Percentiles rank a stretch among this genome's conserved stretches.
phyloP scores from a whole-genome alignment of 805 yeast genomes.

The Spathaspora hagerdaliae region DNA sequence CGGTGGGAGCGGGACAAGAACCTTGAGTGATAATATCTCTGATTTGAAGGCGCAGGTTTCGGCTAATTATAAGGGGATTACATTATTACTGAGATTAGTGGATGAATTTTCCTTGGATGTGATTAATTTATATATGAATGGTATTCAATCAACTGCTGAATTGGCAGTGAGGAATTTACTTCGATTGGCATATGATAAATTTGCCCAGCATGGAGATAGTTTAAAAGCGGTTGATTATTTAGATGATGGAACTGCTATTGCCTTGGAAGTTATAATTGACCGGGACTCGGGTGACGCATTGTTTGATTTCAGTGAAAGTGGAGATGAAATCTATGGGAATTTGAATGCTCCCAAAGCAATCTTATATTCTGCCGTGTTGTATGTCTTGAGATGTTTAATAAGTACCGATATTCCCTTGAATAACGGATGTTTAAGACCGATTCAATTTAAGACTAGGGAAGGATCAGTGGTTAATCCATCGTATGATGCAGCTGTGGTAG shows the following conservation, averaged over 20 bases:
- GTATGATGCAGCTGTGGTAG: slow-evolving; percentile 84
- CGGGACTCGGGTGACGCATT: slow-evolving; percentile 53
- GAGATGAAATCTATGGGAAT: slow-evolving; percentile 85
- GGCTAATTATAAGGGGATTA: slow-evolving; percentile 83
- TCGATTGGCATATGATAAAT: slow-evolving; percentile 32
- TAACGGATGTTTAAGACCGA: slow-evolving; percentile 86
- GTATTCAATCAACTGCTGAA: slow-evolving; percentile 34
- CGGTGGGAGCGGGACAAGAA: slow-evolving; percentile 87
- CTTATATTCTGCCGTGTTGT: slow-evolving; percentile 82
- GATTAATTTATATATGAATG: slow-evolving; percentile 31
- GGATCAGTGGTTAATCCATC: slow-evolving; percentile 60
- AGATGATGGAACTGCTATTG: slow-evolving; percentile 79
- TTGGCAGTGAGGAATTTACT: slow-evolving; percentile 28
- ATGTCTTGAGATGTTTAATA: slow-evolving; percentile 80
- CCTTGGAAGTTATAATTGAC: slow-evolving; percentile 47
- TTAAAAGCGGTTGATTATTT: slow-evolving; percentile 59
- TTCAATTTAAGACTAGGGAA: slow-evolving; percentile 47
- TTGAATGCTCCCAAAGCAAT: slow-evolving; percentile 92
- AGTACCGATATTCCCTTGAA: slow-evolving; percentile 87
- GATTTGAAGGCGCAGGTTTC: slow-evolving; percentile 57
- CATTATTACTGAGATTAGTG: slow-evolving; percentile 55
- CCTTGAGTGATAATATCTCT: slow-evolving; percentile 77
- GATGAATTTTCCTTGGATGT: slow-evolving; percentile 54
- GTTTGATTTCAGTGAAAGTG: slow-evolving; percentile 84
- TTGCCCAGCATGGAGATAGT: slow-evolving; percentile 23